Evolutionary conservation across 352 stramenopile species (phyloP).

Genomic region (Blastocystis sp.): DNA sequence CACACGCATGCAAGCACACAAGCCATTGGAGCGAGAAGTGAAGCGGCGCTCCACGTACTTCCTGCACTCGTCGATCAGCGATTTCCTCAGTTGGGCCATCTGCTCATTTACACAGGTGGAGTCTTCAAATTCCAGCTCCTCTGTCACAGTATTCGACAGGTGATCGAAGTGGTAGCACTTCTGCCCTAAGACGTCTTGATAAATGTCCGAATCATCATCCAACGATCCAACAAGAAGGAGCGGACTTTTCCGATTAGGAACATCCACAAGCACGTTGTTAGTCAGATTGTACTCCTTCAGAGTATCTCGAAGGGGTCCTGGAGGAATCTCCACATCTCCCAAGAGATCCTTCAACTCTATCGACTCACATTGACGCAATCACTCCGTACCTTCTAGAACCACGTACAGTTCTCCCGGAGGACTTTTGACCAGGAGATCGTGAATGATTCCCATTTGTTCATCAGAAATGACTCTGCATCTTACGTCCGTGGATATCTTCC

Average conservation of each 20-base stretch:
- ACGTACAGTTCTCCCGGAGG: slow-evolving; percentile 43
- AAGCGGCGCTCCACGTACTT: slow-evolving; percentile 31
- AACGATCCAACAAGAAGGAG: slow-evolving; percentile 26
- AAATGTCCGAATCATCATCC: slow-evolving; percentile 26
- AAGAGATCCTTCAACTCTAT: slow-evolving; percentile 52
- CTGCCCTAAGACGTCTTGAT: not conserved
- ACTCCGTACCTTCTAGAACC: slow-evolving; percentile 2
- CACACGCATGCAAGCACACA: not conserved
- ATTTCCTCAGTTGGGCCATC: not conserved
- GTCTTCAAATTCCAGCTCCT: not conserved
- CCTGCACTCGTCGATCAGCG: slow-evolving; percentile 18
- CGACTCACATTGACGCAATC: not conserved
- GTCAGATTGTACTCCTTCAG: slow-evolving; percentile 43
- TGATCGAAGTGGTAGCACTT: slow-evolving; percentile 12
- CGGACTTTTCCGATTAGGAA: not conserved
- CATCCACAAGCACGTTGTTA: slow-evolving; percentile 32
- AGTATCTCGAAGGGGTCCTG: not conserved
- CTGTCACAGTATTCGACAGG: not conserved
- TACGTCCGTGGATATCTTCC: not conserved
- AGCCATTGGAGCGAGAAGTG: not conserved
- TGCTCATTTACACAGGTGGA: not conserved
- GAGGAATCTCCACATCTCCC: not conserved
- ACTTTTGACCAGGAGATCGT: slow-evolving; percentile 45
- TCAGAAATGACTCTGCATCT: not conserved
- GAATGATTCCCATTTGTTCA: slow-evolving; percentile 32